Evolutionary conservation across 1,139 yeast species (phyloP), one percentile per base, ranked within the genome.

Genomic region (Protomyces pachydermus): DNA sequence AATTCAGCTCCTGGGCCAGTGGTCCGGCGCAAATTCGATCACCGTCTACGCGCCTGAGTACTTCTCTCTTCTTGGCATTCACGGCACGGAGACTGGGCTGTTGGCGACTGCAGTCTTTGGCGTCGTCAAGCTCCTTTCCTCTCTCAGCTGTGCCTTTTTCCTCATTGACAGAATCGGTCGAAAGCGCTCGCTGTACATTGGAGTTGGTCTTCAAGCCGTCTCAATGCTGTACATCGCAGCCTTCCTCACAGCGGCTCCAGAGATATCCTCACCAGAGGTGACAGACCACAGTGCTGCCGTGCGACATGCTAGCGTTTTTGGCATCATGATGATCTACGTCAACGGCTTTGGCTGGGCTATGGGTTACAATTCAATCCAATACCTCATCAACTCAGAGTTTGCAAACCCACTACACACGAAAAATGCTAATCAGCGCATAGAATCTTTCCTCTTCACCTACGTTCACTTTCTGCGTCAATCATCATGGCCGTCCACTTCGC

Each of bases 11-110:
- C 76, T 84, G 64, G 83, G 84, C 56, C 87, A 84, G 74, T 82
- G 86, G 82, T 77, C 83, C 54, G 88, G 88, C 60, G 84, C 86
- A 32, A 84, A 83, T 68, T 83, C 86, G 1, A 76, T 83, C 58
- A 83, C 85, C n/a, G n/a, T 50, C 37, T 50, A 50, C 16, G 34
- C 34, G 5, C 80, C 84, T 23, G 81, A 81, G 66, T 77, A 84
- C 65, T 83, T 84, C 70, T 77, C 77, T 39, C 76, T 82, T 64
- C 79, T 81, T 63, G 87, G 87, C n/a, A 72, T 76, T 34, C 66
- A 66, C 18, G 74, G 75, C 9, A 71, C 73, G 18, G 72, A 72
- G 56, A 79, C 82, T 0, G 77, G 80, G 2, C 74, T 82, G 58
- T 74, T 80, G 35, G 80, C 83, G 0, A 81, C 85, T 0, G 84